Base-by-base conservation (phyloP, 2,329 filamentous ascomycete species). In the Neophaeococcomyces aloes region DNA sequence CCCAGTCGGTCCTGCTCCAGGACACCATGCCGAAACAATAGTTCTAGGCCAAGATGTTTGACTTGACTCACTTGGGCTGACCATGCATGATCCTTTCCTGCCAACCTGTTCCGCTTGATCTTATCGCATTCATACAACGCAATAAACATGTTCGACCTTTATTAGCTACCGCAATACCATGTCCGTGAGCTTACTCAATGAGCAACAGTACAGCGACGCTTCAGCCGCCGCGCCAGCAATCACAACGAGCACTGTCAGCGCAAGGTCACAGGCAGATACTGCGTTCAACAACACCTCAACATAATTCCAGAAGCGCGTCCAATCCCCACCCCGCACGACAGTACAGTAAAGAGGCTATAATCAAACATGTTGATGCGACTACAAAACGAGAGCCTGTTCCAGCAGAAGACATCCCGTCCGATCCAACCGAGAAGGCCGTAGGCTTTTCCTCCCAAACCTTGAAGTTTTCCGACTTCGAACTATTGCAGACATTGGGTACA, bases 401-500 rank as follows among this genome's bases (percentile, higher is more conserved):
- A 37, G 44, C 51, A 6, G 51, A 52, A 37, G 56, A 65, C 30
- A 59, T 66, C 47, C 58, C 60, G 37, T 57, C 62, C 41, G 59
- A 60, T 40, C 60, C 59, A 29, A 57, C 65, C 44, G 58, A 62
- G 43, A 63, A 62, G 44, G 57, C 60, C 27, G 52, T 65, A 23
- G 60, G 60, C n/a, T 52, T 64, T 15, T 62, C 65, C 8, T 60
- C 61, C 14, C 54, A 53, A 33, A 58, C 53, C 23, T 48, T 72
- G 43, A 60, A 55, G 17, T 48, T 70, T 29, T 56, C 56, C 36
- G 67, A 72, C 48, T 72, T 72, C 50, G 56, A 63, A 29, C 56
- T 72, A 44, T 52, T 71, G 40, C 67, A 67, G 50, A 72, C 69
- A 6, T 57, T 72, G 36, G 69, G 69, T 18, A 71, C 69, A 18